A percentile compares a stretch with the other conserved stretches of the same genome.
Conservation (phyloP, 2,329 filamentous ascomycete genomes). For the Fusarium pseudograminearum region DNA sequence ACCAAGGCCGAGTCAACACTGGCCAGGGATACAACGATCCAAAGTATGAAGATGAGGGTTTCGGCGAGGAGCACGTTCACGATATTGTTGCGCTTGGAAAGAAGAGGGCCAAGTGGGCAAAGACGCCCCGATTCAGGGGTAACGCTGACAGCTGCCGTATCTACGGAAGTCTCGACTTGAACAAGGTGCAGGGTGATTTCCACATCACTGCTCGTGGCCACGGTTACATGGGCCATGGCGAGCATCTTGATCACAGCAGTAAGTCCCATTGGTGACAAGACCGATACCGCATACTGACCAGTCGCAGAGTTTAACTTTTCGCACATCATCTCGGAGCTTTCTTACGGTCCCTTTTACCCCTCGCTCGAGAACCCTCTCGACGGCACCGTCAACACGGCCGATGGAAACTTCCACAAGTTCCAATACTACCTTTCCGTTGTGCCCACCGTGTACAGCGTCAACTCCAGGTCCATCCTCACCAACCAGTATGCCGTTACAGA, state of each 20-base stretch:
- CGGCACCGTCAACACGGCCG: constrained; percentile 83
- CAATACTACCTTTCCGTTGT: constrained; percentile 98
- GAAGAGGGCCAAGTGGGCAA: constrained; percentile 75
- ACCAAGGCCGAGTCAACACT: constrained; percentile 65
- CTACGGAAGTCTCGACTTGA: constrained; percentile 89
- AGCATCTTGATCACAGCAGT: constrained; percentile 85
- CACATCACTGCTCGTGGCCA: constrained; percentile 96
- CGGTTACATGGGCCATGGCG: constrained; percentile 85
- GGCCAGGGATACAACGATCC: constrained; percentile 61
- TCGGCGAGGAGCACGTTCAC: constrained; percentile 85
- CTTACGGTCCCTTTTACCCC: constrained; percentile 97
- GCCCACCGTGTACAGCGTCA: constrained; percentile 88
- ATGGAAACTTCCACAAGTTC: constrained; percentile 89
- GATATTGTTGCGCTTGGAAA: constrained; percentile 83
- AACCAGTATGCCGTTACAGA: constrained; percentile 99
- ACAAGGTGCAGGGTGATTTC: constrained; percentile 98
- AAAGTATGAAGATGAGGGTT: constrained; percentile 71
- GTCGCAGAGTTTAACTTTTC: constrained; percentile 91
- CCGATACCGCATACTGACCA: constrained; percentile 35
- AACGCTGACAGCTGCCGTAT: constrained; percentile 83
- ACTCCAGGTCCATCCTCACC: constrained; percentile 78
- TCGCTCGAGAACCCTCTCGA: constrained; percentile 94
- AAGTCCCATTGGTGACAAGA: constrained; percentile 52
- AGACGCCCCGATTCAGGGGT: constrained; percentile 76
- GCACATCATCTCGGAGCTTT: constrained; percentile 94